A percentile compares a stretch with the other conserved stretches of the same genome.
These are phyloP conservation scores for Glaciozyma antarctica DNA, from an alignment of 768 basidiomycete genomes.

Conservation along the genomic window DNA sequence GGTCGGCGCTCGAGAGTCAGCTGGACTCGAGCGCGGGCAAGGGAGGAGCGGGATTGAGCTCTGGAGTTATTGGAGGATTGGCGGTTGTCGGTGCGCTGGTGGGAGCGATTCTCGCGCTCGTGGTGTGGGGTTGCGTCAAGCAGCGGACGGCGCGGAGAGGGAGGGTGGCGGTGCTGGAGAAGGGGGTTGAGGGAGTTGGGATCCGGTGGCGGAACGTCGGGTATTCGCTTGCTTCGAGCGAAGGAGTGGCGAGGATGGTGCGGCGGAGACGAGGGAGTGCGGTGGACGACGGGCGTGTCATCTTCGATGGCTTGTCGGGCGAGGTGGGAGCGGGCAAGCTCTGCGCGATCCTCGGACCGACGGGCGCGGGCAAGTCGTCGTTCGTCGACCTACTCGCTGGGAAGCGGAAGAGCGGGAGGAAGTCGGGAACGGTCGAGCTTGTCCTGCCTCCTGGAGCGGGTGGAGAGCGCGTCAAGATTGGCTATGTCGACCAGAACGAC, in stretches of 20 bases:
- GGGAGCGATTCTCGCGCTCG: constrained; percentile 49
- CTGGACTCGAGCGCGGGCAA: constrained; percentile 30
- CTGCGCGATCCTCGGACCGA: constrained; percentile 86
- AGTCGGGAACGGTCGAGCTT: constrained; percentile 55
- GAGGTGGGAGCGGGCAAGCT: constrained; percentile 67
- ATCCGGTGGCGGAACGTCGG: constrained; percentile 10
- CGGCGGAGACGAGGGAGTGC: background rate
- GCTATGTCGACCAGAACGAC: constrained; percentile 43
- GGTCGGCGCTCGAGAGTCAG: constrained; percentile 47
- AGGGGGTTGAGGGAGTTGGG: background rate
- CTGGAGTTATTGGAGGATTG: constrained; percentile 83
- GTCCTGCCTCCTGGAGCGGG: constrained; percentile 4
- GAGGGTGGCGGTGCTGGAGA: constrained; percentile 28
- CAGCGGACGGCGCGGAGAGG: constrained; percentile 56
- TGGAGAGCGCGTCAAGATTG: background rate
- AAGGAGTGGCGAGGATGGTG: background rate
- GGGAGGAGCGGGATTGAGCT: constrained; percentile 49
- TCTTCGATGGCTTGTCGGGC: constrained; percentile 64
- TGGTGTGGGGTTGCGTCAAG: constrained; percentile 54
- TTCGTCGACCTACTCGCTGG: constrained; percentile 82
- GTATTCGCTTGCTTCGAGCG: constrained; percentile 9
- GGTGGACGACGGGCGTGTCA: constrained; percentile 48
- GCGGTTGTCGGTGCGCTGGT: constrained; percentile 68
- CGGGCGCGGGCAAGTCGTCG: constrained; percentile 53
- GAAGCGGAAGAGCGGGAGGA: constrained; percentile 63